phyloP scores from a whole-genome alignment of 2,329 filamentous ascomycete species.

The Niveomyces coronatus region DNA sequence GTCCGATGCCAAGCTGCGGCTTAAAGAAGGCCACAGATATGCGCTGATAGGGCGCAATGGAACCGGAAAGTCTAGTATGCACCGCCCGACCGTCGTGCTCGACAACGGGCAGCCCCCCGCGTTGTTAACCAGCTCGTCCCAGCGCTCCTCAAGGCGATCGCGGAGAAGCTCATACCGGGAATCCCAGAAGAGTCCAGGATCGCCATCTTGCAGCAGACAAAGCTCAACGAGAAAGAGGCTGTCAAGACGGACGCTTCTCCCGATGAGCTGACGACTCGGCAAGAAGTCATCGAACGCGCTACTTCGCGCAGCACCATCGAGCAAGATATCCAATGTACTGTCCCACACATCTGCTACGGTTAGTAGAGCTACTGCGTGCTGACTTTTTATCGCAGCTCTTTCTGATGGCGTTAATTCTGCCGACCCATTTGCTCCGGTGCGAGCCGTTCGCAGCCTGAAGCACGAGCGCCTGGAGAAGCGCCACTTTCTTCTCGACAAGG shows the following conservation, averaged over 20 bases:
- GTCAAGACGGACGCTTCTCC: constrained; percentile 5
- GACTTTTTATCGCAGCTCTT: constrained; percentile 32
- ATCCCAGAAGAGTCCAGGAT: constrained; percentile 57
- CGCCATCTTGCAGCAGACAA: constrained; percentile 60
- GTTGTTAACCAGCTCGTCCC: background rate
- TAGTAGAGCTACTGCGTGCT: background rate
- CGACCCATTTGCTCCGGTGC: constrained; percentile 48
- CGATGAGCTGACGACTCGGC: constrained; percentile 39
- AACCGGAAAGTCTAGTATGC: constrained; percentile 68
- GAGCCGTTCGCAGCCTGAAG: constrained; percentile 49
- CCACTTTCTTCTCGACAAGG: constrained; percentile 60
- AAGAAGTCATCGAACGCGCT: constrained; percentile 56
- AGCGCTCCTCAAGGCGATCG: constrained; percentile 66
- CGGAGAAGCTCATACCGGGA: constrained; percentile 68
- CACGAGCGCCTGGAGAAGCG: constrained; percentile 52
- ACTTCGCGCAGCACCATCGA: constrained; percentile 46
- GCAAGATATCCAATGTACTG: constrained; percentile 48
- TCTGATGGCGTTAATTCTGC: constrained; percentile 47
- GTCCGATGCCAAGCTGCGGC: constrained; percentile 54
- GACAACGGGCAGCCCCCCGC: no score
- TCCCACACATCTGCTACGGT: background rate
- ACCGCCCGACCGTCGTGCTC: background rate
- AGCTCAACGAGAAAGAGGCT: constrained; percentile 14
- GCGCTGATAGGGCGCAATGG: constrained; percentile 73
- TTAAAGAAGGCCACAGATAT: constrained; percentile 67